A percentile compares a stretch with the other conserved stretches of the same genome.
Evolutionary conservation across 805 yeast genomes (phyloP).

Genomic region (Maudiozyma bulderi): DNA sequence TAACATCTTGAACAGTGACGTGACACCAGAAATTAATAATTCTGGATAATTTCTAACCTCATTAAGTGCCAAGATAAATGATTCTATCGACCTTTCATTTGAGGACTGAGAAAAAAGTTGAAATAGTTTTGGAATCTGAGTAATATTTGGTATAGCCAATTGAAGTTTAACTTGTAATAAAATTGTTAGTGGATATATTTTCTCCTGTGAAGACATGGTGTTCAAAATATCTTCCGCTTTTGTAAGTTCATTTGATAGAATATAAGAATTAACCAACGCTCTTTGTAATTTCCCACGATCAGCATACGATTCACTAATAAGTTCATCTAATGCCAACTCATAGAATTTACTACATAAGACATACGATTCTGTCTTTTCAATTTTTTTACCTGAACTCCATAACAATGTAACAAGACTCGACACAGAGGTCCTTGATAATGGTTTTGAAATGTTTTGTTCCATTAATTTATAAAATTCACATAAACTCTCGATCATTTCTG

Average conservation of each 20-base stretch:
- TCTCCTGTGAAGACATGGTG: slow-evolving; percentile 17
- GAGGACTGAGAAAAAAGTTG: slow-evolving; percentile 28
- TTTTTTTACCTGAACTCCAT: slow-evolving; percentile 33
- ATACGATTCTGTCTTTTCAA: slow-evolving; percentile 18
- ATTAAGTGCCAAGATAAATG: slow-evolving; percentile 28
- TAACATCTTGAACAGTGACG: slow-evolving; percentile 21
- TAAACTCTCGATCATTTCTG: slow-evolving; percentile 17
- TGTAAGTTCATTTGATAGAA: slow-evolving; percentile 15
- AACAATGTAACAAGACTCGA: slow-evolving; percentile 30
- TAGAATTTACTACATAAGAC: slow-evolving; percentile 22
- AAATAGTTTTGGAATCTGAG: slow-evolving; percentile 13
- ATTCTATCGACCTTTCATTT: slow-evolving; percentile 27
- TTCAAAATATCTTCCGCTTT: slow-evolving; percentile 17
- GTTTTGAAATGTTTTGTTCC: slow-evolving; percentile 21
- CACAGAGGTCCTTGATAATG: slow-evolving; percentile 23
- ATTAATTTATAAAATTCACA: slow-evolving; percentile 18
- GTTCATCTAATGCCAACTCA: slow-evolving; percentile 17
- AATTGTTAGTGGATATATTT: slow-evolving; percentile 24
- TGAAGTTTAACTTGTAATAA: slow-evolving; percentile 26
- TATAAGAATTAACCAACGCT: slow-evolving; percentile 26
- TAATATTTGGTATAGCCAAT: neutral
- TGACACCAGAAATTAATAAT: slow-evolving; percentile 21
- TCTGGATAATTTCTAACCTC: slow-evolving; percentile 20
- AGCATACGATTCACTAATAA: slow-evolving; percentile 18
- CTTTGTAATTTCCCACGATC: slow-evolving; percentile 33